These are phyloP conservation scores for Syncephalastrum contaminatum DNA, from an alignment of 371 early-diverging fungal species.

Conservation along the genomic window DNA sequence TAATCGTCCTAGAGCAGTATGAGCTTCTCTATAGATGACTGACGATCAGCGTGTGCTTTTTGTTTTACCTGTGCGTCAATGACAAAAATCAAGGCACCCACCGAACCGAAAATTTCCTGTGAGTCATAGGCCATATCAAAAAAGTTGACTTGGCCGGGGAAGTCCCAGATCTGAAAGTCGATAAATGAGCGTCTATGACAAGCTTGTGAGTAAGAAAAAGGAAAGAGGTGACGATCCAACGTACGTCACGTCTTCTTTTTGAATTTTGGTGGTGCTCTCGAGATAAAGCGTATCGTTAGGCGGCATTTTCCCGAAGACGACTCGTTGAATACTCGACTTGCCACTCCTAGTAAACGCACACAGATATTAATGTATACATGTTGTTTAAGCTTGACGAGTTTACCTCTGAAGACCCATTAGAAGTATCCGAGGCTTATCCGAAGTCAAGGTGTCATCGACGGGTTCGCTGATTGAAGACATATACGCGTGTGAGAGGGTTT, in stretches of 20 bases:
- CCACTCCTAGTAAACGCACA: constrained; percentile 69
- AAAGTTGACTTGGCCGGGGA: constrained; percentile 89
- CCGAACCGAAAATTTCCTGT: constrained; percentile 72
- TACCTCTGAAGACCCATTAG: constrained; percentile 72
- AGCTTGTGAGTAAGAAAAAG: background rate
- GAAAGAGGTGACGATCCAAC: constrained; percentile 8
- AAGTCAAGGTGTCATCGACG: constrained; percentile 32
- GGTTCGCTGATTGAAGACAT: constrained; percentile 26
- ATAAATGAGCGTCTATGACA: constrained; percentile 71
- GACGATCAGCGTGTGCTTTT: no score
- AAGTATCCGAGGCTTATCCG: constrained; percentile 60
- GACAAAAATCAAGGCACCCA: constrained; percentile 87
- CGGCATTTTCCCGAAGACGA: constrained; percentile 91
- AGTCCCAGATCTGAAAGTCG: constrained; percentile 92
- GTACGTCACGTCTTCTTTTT: constrained; percentile 75
- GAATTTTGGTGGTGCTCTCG: constrained; percentile 82
- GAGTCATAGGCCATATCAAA: constrained; percentile 75
- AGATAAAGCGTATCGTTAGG: constrained; percentile 92
- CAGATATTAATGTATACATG: background rate
- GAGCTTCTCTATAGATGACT: background rate
- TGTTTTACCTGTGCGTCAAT: constrained; percentile 85
- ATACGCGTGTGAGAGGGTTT: no score
- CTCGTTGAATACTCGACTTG: constrained; percentile 89
- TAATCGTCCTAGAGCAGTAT: constrained; percentile 74
- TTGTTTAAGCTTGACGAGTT: background rate